Percentiles rank a stretch among this genome's conserved stretches.
phyloP scores from a whole-genome alignment of 2,329 filamentous ascomycete species.

The Shiraia bambusicola region DNA sequence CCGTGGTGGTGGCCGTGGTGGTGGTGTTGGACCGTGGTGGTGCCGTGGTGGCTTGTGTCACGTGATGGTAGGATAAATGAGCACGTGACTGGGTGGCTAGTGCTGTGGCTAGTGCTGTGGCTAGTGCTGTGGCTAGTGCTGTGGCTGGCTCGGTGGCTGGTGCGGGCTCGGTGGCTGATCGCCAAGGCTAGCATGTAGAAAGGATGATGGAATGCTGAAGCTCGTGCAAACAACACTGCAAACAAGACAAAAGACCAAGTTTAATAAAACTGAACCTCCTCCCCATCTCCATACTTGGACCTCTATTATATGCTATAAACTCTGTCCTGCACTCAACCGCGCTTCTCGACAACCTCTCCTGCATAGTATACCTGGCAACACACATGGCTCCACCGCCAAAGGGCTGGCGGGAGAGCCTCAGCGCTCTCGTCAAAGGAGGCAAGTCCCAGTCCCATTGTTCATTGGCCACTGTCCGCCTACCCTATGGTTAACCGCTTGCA shows the following conservation, averaged over 20 bases:
- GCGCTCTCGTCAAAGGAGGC: constrained; percentile 40
- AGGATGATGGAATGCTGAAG: constrained; percentile 14
- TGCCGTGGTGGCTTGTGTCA: no score
- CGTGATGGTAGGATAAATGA: constrained; percentile 1
- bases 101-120: no score
- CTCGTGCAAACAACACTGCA: neutral
- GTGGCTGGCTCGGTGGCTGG: neutral
- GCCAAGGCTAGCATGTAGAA: no score
- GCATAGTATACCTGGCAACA: constrained; percentile 15
- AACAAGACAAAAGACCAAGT: constrained; percentile 5
- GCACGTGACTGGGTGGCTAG: constrained; percentile 3
- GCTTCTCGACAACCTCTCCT: constrained; percentile 16
- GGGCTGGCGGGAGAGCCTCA: constrained; percentile 37
- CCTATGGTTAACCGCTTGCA: constrained; percentile 23
- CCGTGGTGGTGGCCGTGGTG: no score
- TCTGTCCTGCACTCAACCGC: neutral
- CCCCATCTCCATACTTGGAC: no score
- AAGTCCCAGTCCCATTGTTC: constrained; percentile 35
- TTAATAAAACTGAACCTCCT: constrained; percentile 5
- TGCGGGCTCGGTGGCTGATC: no score
- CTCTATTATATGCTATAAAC: constrained; percentile 1
- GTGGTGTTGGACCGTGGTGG: no score
- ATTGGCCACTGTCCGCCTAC: constrained; percentile 30
- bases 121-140: no score
- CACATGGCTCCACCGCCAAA: constrained; percentile 40